Evolutionary conservation across 2,329 filamentous ascomycete species (phyloP).

Genomic region (Fusarium dimerum): DNA sequence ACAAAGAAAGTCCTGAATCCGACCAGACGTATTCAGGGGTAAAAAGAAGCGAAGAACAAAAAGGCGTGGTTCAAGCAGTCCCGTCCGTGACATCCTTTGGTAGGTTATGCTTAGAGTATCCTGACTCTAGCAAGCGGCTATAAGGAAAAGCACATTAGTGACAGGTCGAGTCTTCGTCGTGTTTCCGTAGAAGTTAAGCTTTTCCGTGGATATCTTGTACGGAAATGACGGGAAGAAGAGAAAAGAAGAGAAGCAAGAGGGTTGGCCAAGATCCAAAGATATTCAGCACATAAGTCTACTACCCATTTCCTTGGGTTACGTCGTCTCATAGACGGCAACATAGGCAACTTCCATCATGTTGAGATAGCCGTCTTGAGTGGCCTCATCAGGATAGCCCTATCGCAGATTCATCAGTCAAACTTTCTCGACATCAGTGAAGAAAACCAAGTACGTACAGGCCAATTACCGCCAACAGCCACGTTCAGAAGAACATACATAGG

Average conservation of each 20-base stretch:
- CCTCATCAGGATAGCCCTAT: slow-evolving; percentile 36
- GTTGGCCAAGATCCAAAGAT: neutral
- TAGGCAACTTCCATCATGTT: slow-evolving; percentile 45
- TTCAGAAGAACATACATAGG: slow-evolving; percentile 50
- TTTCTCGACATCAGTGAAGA: no score
- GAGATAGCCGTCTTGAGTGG: slow-evolving; percentile 38
- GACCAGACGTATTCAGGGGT: neutral
- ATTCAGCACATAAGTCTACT: neutral
- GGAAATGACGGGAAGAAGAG: neutral
- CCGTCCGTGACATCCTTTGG: no score
- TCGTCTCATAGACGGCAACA: slow-evolving; percentile 40
- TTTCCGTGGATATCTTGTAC: no score
- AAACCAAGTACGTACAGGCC: slow-evolving; percentile 35
- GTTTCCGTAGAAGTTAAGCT: no score
- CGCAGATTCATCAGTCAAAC: slow-evolving; percentile 2
- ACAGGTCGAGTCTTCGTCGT: no score
- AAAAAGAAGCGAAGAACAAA: slow-evolving; percentile 7
- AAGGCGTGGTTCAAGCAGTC: neutral
- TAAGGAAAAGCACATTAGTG: no score
- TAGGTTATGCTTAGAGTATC: neutral
- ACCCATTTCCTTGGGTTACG: slow-evolving; percentile 6
- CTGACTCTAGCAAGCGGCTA: no score
- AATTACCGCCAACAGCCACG: slow-evolving; percentile 49
- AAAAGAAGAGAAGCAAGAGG: neutral
- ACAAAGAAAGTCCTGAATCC: neutral